phyloP scores from a whole-genome alignment of 2,329 filamentous ascomycete genomes.

The Penicillium sp. region DNA sequence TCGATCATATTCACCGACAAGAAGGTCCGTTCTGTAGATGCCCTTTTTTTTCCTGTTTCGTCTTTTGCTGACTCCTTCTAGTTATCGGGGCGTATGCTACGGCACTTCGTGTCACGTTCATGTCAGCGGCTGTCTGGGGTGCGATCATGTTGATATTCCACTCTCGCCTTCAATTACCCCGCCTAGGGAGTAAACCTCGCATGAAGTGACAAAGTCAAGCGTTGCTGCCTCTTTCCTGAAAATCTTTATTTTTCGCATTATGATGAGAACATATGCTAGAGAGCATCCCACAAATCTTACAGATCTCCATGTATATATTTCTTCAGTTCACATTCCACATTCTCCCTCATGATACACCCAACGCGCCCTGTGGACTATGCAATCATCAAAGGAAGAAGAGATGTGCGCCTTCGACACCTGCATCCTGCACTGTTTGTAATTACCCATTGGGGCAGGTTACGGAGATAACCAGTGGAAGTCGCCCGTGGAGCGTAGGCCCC shows the following conservation, averaged over 20 bases:
- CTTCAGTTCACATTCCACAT: no score
- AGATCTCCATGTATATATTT: no score
- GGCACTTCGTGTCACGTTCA: slow-evolving; percentile 38
- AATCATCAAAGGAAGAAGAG: no score
- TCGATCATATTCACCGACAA: slow-evolving; percentile 46
- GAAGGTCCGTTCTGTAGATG: slow-evolving; percentile 40
- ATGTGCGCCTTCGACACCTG: no score
- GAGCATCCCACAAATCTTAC: no score
- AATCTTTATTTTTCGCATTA: no score
- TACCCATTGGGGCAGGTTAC: not conserved
- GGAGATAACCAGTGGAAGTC: not conserved
- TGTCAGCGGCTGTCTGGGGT: slow-evolving; percentile 38
- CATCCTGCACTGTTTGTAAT: no score
- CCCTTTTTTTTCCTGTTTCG: not conserved
- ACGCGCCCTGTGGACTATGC: no score
- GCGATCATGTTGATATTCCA: slow-evolving; percentile 34
- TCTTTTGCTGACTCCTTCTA: slow-evolving; percentile 21
- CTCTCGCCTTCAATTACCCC: slow-evolving; percentile 33
- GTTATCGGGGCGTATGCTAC: slow-evolving; percentile 38
- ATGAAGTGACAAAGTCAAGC: not conserved
- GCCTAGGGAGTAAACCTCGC: slow-evolving; percentile 26
- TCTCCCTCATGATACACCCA: no score
- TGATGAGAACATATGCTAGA: no score
- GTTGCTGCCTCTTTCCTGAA: no score
- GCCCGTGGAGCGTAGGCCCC: not conserved